phyloP scores from a whole-genome alignment of 805 yeast genomes.

The Myxozyma udenii region DNA sequence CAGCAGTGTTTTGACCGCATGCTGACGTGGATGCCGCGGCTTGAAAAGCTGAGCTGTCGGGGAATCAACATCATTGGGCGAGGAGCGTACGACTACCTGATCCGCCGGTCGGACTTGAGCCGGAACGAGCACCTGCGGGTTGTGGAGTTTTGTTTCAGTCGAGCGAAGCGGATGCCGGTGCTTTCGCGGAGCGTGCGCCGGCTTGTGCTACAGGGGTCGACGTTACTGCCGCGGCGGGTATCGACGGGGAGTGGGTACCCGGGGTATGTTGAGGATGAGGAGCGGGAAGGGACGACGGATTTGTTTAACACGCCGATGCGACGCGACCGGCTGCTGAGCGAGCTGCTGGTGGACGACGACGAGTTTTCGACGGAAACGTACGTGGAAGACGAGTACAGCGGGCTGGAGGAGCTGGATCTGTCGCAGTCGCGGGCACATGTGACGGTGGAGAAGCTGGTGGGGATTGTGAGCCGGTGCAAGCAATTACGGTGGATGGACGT shows the following conservation, averaged over 20 bases:
- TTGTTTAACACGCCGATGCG: not conserved
- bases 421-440: constrained; percentile 6
- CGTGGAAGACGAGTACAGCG: constrained; percentile 5
- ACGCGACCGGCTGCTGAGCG: not conserved
- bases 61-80: constrained; percentile 20
- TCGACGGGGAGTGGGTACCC: constrained; percentile 2
- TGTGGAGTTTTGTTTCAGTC: constrained; percentile 11
- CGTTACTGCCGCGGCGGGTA: constrained; percentile 9
- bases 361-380: not conserved
- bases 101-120: constrained; percentile 12
- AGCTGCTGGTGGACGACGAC: not conserved
- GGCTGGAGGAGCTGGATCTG: constrained; percentile 12
- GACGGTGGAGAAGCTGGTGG: not conserved
- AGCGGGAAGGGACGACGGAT: constrained; percentile 1
- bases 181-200: constrained; percentile 1
- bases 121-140: constrained; percentile 2
- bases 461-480: not conserved
- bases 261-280: constrained; percentile 12
- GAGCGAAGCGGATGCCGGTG: constrained; percentile 18
- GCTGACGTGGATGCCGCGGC: constrained; percentile 23
- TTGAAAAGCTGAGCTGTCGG: constrained; percentile 11
- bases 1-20: constrained; percentile 22
- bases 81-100: constrained; percentile 17
- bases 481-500: no score
- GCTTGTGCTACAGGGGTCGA: constrained; percentile 6